phyloP scores from a whole-genome alignment of 768 basidiomycete genomes.

The Russula lepida region DNA sequence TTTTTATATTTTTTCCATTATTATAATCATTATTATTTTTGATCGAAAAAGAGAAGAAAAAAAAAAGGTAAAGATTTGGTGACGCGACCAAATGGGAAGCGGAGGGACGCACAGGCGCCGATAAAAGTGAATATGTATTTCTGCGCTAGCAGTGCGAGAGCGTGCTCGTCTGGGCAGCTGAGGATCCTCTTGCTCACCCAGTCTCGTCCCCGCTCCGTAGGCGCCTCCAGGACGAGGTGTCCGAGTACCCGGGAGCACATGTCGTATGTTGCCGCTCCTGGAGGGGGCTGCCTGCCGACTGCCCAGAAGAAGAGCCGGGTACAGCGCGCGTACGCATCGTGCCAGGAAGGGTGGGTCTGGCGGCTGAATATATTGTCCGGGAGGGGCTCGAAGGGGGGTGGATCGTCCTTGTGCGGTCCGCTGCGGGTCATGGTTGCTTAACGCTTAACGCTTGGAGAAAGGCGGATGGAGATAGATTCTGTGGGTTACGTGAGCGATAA shows the following conservation, averaged over 20 bases:
- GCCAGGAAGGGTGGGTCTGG: slow-evolving; percentile 8
- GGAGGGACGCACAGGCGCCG: slow-evolving; percentile 13
- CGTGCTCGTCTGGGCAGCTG: slow-evolving; percentile 13
- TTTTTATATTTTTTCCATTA: background rate
- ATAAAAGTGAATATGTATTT: slow-evolving; percentile 18
- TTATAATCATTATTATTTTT: background rate
- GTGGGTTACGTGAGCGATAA: background rate
- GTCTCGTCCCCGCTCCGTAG: slow-evolving; percentile 10
- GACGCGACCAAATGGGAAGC: background rate
- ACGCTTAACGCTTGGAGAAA: background rate
- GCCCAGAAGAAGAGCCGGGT: slow-evolving; percentile 17
- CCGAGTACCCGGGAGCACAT: slow-evolving; percentile 18
- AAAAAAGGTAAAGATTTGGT: background rate
- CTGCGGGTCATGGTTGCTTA: slow-evolving; percentile 4
- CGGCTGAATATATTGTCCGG: slow-evolving; percentile 11
- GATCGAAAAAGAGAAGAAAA: background rate
- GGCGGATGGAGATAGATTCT: background rate
- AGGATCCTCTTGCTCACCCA: slow-evolving; percentile 17
- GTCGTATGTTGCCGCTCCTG: slow-evolving; percentile 12
- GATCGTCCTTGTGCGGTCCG: background rate
- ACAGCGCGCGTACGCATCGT: slow-evolving; percentile 14
- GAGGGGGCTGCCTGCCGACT: slow-evolving; percentile 9
- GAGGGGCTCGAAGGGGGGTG: slow-evolving; percentile 12
- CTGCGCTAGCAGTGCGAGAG: slow-evolving; percentile 14
- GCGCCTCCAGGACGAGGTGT: slow-evolving; percentile 15